Evolutionary conservation across 2,329 filamentous ascomycete genomes (phyloP), one percentile per base, ranked within the genome.

Genomic region (Ophiostoma populinum): DNA sequence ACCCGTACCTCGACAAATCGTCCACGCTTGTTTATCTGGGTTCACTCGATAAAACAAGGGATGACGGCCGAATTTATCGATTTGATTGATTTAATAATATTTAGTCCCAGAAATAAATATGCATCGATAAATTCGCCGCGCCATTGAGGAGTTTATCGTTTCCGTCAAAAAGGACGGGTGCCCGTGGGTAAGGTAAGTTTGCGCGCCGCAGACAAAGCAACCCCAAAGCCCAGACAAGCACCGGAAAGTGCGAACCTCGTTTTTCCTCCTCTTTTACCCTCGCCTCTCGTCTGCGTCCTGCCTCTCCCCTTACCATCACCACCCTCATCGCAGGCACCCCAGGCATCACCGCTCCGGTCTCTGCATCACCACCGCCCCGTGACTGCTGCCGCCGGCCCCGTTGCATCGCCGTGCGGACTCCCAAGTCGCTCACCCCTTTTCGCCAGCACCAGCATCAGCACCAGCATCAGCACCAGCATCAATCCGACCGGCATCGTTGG

Each of bases 161-260:
- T 24, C 24, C 26, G 18, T 33, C 32, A 37, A 24, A 32, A 32
- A 13, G n/a, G 20, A 41, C 26, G 32, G 34, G 29, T 38, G 28
- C 38, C 39, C 43, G 43, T 46, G 45, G 45, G 45, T 46, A 40
- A 45, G 45, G 45, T 35, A 27, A 45, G 42, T 45, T 46, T 29
- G 25, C 32, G 37, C 36, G 38, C 39, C 32, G 38, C 38, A 39
- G 39, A 40, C 41, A 43, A 42, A 39, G 36, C 39, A 42, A 44
- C 40, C 42, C 40, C 27, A 40, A 37, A 39, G 37, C 39, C 39
- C 37, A 40, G 39, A 43, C 37, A 42, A 34, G 34, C 29, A 41
- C 30, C 30, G 28, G 34, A 36, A 37, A 40, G 36, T 30, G 40
- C 38, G 35, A 38, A 34, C 35, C 40, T 40, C 36, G 35, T 34